A percentile compares a stretch with the other conserved stretches of the same genome.
These are phyloP conservation scores for Nicotiana obtusifolia DNA, from an alignment of 257 asterid species.

Conservation along the genomic window DNA sequence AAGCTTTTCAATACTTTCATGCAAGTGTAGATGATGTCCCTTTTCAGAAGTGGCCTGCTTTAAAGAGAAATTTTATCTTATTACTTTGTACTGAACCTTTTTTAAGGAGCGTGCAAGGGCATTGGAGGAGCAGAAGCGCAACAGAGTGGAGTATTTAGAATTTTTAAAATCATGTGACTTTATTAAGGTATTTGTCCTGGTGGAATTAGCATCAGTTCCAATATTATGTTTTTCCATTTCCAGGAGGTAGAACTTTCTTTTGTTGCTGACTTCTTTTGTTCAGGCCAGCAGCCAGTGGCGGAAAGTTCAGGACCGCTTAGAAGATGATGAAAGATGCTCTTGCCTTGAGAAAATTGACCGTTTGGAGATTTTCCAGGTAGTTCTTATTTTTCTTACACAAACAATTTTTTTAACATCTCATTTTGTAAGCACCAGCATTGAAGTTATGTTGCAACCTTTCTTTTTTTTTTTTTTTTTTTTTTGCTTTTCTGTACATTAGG, in stretches of 20 bases:
- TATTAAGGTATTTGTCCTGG: slow-evolving; percentile 49
- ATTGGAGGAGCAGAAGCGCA: slow-evolving; percentile 75
- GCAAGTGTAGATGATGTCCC: background rate
- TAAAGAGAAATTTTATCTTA: background rate
- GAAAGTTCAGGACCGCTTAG: slow-evolving; percentile 83
- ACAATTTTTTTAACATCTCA: background rate
- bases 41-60: background rate
- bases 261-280: slow-evolving; percentile 12
- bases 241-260: background rate
- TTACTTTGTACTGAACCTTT: slow-evolving; percentile 20
- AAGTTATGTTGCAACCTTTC: slow-evolving; percentile 17
- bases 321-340: slow-evolving; percentile 85
- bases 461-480: background rate
- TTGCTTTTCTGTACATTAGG: slow-evolving; percentile 47
- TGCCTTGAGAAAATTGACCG: slow-evolving; percentile 91
- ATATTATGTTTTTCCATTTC: slow-evolving; percentile 4
- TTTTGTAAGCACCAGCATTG: background rate
- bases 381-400: slow-evolving; percentile 6
- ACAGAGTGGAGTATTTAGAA: slow-evolving; percentile 64
- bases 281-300: slow-evolving; percentile 99
- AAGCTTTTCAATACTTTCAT: background rate
- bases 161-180: slow-evolving; percentile 78
- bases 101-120: slow-evolving; percentile 81
- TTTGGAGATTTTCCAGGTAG: slow-evolving; percentile 87
- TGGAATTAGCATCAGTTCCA: background rate